A percentile compares a stretch with the other conserved stretches of the same genome.
Evolutionary conservation across 352 stramenopile species (phyloP).

Genomic region (Aphanomyces cochlioides): DNA sequence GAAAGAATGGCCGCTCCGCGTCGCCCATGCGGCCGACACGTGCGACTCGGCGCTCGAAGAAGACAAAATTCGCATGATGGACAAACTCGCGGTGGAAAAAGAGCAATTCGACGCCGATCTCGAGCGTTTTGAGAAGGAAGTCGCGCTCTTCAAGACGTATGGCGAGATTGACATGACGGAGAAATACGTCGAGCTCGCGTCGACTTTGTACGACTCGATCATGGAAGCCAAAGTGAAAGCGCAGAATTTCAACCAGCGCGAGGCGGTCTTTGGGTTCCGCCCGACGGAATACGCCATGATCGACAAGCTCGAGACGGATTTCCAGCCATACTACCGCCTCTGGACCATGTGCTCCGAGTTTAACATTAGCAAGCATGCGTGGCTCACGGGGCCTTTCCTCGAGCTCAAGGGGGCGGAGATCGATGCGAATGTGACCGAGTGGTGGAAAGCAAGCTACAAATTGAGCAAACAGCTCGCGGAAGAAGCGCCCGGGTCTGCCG

Average conservation of each 20-base stretch:
- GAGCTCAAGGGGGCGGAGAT: slow-evolving; percentile 87
- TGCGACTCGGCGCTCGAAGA: slow-evolving; percentile 87
- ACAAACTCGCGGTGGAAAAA: slow-evolving; percentile 89
- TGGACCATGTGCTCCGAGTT: slow-evolving; percentile 96
- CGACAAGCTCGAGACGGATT: slow-evolving; percentile 77
- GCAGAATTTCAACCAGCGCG: slow-evolving; percentile 89
- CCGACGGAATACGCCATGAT: slow-evolving; percentile 89
- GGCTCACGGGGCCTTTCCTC: slow-evolving; percentile 90
- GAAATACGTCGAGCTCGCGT: slow-evolving; percentile 85
- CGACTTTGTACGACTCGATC: slow-evolving; percentile 85
- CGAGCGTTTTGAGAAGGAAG: slow-evolving; percentile 84
- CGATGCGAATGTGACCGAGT: slow-evolving; percentile 86
- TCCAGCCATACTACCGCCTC: slow-evolving; percentile 90
- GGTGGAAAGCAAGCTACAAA: slow-evolving; percentile 92
- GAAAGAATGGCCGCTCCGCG: slow-evolving; percentile 82
- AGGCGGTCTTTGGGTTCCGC: slow-evolving; percentile 91
- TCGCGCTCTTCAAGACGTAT: slow-evolving; percentile 84
- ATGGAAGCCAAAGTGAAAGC: slow-evolving; percentile 88
- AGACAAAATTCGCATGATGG: slow-evolving; percentile 93
- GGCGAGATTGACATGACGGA: slow-evolving; percentile 86
- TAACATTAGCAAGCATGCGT: slow-evolving; percentile 86
- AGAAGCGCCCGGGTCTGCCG: slow-evolving; percentile 78
- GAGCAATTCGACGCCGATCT: slow-evolving; percentile 80
- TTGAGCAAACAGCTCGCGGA: slow-evolving; percentile 88
- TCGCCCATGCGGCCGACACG: slow-evolving; percentile 72